Conservation (phyloP, 768 basidiomycete genomes). For the Daedaleopsis nitida region DNA sequence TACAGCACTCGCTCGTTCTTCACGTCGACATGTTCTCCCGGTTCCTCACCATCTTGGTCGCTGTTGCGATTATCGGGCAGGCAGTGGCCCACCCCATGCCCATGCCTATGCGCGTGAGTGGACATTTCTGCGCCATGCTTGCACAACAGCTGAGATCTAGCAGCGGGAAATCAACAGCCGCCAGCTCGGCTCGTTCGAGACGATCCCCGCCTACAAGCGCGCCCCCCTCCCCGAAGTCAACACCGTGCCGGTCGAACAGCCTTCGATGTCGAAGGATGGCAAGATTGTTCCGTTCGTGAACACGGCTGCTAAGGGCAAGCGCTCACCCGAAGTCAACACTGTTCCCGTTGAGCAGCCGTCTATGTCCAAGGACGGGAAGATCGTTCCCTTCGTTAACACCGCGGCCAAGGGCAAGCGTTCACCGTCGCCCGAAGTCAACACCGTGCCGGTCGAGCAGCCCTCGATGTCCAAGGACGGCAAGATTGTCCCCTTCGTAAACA, state of each 20-base stretch:
- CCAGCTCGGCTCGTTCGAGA: slow-evolving; percentile 38
- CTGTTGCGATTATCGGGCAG: slow-evolving; percentile 47
- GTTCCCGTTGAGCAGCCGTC: slow-evolving; percentile 37
- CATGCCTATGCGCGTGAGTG: slow-evolving; percentile 41
- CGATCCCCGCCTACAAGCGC: slow-evolving; percentile 45
- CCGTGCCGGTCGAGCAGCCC: slow-evolving; percentile 35
- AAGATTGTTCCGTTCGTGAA: slow-evolving; percentile 31
- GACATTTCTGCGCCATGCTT: not conserved
- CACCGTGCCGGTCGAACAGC: slow-evolving; percentile 33
- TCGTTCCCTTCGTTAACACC: slow-evolving; percentile 16
- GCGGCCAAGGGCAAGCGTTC: slow-evolving; percentile 22
- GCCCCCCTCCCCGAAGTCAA: slow-evolving; percentile 22
- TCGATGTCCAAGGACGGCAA: slow-evolving; percentile 29
- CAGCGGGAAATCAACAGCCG: slow-evolving; percentile 31
- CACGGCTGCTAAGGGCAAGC: slow-evolving; percentile 14
- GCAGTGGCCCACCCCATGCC: slow-evolving; percentile 45
- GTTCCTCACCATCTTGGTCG: slow-evolving; percentile 41
- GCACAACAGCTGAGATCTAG: not conserved
- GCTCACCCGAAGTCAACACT: slow-evolving; percentile 25
- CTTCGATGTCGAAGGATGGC: slow-evolving; percentile 39
- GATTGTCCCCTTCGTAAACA: slow-evolving; percentile 20
- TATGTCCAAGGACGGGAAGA: slow-evolving; percentile 36
- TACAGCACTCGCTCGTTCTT: slow-evolving; percentile 24
- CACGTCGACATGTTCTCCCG: slow-evolving; percentile 36
- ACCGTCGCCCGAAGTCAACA: slow-evolving; percentile 21